Conservation (phyloP, 192 early-diverging fungal genomes). For the Borealophlyctis nickersoniae region DNA sequence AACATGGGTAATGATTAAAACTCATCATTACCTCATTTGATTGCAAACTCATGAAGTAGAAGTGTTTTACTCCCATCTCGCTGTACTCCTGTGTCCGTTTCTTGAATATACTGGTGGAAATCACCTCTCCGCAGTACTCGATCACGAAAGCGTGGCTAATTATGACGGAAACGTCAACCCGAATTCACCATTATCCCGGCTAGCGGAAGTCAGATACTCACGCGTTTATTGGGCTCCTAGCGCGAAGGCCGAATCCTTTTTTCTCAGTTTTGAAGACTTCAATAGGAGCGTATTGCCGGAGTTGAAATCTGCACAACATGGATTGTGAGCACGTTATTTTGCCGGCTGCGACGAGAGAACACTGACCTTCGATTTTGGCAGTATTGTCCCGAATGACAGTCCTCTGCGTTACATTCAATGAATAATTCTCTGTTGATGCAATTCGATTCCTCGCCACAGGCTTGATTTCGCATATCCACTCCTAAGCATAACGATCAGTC, state of each 20-base stretch:
- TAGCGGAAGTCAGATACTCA: constrained; percentile 30
- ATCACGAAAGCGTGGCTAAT: constrained; percentile 87
- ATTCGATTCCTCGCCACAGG: constrained; percentile 83
- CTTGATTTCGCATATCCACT: constrained; percentile 32
- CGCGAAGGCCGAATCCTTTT: constrained; percentile 93
- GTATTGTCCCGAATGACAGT: constrained; percentile 82
- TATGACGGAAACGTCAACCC: not conserved
- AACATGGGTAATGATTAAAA: not conserved
- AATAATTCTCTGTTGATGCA: constrained; percentile 91
- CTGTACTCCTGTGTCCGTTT: constrained; percentile 82
- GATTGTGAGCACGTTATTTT: not conserved
- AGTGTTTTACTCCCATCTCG: constrained; percentile 78
- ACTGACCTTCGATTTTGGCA: constrained; percentile 82
- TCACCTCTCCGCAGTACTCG: constrained; percentile 97
- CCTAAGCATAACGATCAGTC: too few relatives aligned
- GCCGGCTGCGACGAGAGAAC: not conserved
- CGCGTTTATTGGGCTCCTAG: constrained; percentile 61
- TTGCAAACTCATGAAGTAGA: constrained; percentile 97
- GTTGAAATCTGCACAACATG: constrained; percentile 70
- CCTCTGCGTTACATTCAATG: constrained; percentile 86
- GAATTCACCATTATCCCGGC: not conserved
- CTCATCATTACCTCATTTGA: constrained; percentile 68
- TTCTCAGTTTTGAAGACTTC: constrained; percentile 85
- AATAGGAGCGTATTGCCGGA: constrained; percentile 76
- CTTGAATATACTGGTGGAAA: constrained; percentile 75